These are phyloP conservation scores for Chaetoscypha palmicola DNA, from an alignment of 2,329 filamentous ascomycete genomes.

Conservation along the genomic window DNA sequence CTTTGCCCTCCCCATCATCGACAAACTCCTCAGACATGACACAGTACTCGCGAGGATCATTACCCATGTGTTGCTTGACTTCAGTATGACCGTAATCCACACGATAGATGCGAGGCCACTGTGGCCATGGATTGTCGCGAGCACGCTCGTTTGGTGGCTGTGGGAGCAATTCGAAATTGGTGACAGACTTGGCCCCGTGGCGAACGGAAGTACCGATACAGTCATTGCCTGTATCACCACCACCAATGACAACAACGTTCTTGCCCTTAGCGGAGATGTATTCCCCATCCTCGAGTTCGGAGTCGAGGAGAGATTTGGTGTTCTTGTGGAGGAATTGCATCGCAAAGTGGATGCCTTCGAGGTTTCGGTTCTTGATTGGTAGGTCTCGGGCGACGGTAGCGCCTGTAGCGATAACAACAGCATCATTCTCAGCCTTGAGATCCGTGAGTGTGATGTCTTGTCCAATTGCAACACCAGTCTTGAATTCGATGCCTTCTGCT, in stretches of 20 bases:
- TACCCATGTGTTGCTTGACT: constrained; percentile 92
- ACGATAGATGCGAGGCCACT: constrained; percentile 96
- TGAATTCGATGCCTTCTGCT: constrained; percentile 76
- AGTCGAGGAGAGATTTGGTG: constrained; percentile 95
- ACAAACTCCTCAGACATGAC: constrained; percentile 98
- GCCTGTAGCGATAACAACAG: constrained; percentile 85
- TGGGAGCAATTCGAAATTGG: constrained; percentile 92
- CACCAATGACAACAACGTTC: constrained; percentile 92
- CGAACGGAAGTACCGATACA: constrained; percentile 96
- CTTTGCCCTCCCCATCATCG: constrained; percentile 76
- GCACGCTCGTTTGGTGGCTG: constrained; percentile 88
- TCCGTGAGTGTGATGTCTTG: constrained; percentile 64
- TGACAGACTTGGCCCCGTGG: constrained; percentile 90
- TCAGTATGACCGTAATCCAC: constrained; percentile 97
- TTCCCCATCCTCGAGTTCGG: constrained; percentile 69
- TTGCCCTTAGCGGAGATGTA: constrained; percentile 96
- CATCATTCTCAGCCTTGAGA: constrained; percentile 68
- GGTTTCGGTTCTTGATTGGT: constrained; percentile 79
- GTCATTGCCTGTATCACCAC: constrained; percentile 96
- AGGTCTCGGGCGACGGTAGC: constrained; percentile 90
- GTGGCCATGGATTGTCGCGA: constrained; percentile 93
- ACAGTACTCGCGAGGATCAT: constrained; percentile 93
- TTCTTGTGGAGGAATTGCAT: constrained; percentile 98
- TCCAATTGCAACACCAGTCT: constrained; percentile 70
- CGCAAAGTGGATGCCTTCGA: constrained; percentile 88